Conservation (phyloP, 2,329 filamentous ascomycete species). For the Phialophora tarda region DNA sequence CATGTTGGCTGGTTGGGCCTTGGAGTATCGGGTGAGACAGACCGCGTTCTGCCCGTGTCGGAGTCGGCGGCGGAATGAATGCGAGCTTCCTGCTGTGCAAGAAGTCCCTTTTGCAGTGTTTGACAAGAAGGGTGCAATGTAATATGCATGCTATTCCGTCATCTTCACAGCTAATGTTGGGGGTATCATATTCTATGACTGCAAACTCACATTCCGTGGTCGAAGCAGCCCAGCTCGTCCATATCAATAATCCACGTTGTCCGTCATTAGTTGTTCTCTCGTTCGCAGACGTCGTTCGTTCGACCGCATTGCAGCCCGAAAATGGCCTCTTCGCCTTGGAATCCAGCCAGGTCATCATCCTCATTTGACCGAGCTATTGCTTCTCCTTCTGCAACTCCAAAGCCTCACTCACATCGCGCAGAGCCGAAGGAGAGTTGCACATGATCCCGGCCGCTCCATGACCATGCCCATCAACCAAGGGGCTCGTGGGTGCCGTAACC, state of each 20-base stretch:
- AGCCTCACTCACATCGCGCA: conserved; percentile 21
- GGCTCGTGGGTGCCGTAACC: conserved; percentile 38
- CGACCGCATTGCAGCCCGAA: not conserved
- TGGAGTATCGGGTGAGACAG: too few relatives aligned
- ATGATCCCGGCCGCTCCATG: conserved; percentile 16
- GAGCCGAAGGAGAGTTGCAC: conserved; percentile 14
- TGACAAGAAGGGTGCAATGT: not conserved
- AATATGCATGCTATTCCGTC: not conserved
- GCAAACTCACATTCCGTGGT: not conserved
- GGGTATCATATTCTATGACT: conserved; percentile 7
- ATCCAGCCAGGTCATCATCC: not conserved
- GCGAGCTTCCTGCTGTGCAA: not conserved
- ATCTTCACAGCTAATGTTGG: not conserved
- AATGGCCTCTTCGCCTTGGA: not conserved
- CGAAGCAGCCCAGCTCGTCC: not conserved
- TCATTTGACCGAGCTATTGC: not conserved
- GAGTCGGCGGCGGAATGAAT: too few relatives aligned
- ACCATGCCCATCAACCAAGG: conserved; percentile 28
- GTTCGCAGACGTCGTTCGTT: not conserved
- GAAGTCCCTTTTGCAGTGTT: not conserved
- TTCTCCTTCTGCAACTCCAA: conserved; percentile 13
- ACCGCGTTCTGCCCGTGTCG: too few relatives aligned
- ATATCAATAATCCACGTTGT: conserved; percentile 1
- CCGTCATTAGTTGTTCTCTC: not conserved
- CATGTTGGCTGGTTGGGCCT: too few relatives aligned